Percentiles rank a stretch among this genome's conserved stretches.
Conservation (phyloP, 371 early-diverging fungal genomes). For the Lichtheimia corymbifera region DNA sequence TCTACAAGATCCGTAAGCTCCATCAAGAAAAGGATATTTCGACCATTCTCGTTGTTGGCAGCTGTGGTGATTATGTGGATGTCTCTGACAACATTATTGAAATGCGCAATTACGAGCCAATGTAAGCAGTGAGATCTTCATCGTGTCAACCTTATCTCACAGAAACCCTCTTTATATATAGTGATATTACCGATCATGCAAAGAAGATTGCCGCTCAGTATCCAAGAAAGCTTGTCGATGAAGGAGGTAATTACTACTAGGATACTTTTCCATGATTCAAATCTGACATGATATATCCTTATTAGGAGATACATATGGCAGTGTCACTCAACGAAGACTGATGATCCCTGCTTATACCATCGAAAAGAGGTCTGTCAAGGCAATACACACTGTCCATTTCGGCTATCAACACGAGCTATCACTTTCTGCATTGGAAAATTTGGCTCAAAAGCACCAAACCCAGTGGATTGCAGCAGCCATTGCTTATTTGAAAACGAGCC, state of each 20-base stretch:
- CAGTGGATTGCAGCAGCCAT: constrained; percentile 2
- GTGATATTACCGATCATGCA: constrained; percentile 42
- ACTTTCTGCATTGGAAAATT: not conserved
- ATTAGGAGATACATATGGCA: constrained; percentile 2
- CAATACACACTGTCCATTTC: not conserved
- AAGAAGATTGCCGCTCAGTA: constrained; percentile 29
- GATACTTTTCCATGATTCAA: not conserved
- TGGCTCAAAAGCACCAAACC: not conserved
- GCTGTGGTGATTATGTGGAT: constrained; percentile 60
- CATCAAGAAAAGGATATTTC: constrained; percentile 32
- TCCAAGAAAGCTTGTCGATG: constrained; percentile 23
- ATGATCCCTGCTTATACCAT: not conserved
- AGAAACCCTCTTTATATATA: not conserved
- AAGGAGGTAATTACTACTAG: constrained; percentile 10
- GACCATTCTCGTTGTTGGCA: constrained; percentile 52
- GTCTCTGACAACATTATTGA: constrained; percentile 51
- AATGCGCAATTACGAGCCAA: constrained; percentile 40
- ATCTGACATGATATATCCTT: too few species aligned
- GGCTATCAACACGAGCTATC: not conserved
- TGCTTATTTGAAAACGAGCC: not conserved
- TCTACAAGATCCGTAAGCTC: constrained; percentile 41
- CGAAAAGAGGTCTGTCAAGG: not conserved
- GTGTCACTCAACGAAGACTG: not conserved
- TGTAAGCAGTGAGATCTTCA: not conserved
- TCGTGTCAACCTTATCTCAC: not conserved